A percentile compares a stretch with the other conserved stretches of the same genome.
Evolutionary conservation across 2,329 filamentous ascomycete genomes (phyloP).

Genomic region (Chaetothyriales sp.): DNA sequence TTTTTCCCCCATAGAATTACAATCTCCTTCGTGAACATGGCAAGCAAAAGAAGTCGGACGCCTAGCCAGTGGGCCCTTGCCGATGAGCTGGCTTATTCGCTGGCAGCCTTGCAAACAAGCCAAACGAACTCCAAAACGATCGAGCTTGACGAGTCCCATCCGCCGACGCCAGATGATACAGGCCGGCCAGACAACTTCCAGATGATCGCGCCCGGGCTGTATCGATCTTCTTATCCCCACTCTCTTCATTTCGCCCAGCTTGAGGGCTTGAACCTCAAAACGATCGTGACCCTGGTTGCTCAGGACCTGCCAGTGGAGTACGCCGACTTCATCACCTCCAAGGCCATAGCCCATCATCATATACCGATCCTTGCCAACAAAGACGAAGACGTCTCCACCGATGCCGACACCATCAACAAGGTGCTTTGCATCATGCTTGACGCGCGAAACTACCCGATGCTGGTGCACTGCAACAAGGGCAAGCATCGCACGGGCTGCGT

Average conservation of each 20-base stretch:
- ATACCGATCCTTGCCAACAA: slow-evolving; percentile 83
- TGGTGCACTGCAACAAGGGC: slow-evolving; percentile 89
- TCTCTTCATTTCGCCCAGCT: slow-evolving; percentile 58
- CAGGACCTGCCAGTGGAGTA: slow-evolving; percentile 37
- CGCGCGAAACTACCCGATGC: slow-evolving; percentile 59
- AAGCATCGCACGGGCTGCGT: slow-evolving; percentile 87
- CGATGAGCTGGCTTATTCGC: slow-evolving; percentile 3
- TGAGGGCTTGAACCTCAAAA: slow-evolving; percentile 55
- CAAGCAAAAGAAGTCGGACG: background rate
- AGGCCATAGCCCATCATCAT: slow-evolving; percentile 57
- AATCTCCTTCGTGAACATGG: background rate
- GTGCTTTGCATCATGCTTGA: slow-evolving; percentile 62
- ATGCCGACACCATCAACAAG: slow-evolving; percentile 51
- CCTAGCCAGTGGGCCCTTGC: slow-evolving; percentile 1
- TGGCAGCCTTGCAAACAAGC: slow-evolving; percentile 6
- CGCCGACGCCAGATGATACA: slow-evolving; percentile 22
- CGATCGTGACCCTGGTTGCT: slow-evolving; percentile 49
- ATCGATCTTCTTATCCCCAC: slow-evolving; percentile 68
- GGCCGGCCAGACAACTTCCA: slow-evolving; percentile 60
- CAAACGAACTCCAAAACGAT: slow-evolving; percentile 11
- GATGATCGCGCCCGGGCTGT: slow-evolving; percentile 58
- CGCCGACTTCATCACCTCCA: slow-evolving; percentile 47
- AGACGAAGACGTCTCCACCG: slow-evolving; percentile 51
- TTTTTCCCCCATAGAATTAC: background rate
- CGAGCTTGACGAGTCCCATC: slow-evolving; percentile 18